Evolutionary conservation across 352 stramenopile genomes (phyloP).

Genomic region (Globisporangium alternatum): DNA sequence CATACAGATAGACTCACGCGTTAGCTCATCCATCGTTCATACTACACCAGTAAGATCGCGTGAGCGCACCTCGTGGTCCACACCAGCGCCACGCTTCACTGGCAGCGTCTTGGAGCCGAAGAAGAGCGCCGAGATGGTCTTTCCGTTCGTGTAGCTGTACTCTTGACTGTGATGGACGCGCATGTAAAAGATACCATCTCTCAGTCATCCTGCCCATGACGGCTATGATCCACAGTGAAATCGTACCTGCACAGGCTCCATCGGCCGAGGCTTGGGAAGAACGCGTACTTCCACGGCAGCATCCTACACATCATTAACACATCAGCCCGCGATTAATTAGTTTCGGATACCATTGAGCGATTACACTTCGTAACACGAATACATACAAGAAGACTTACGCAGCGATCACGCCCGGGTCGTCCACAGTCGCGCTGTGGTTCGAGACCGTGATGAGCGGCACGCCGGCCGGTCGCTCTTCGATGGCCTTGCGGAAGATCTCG

Average conservation of each 20-base stretch:
- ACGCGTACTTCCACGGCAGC: slow-evolving; percentile 66
- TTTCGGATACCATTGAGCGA: neutral
- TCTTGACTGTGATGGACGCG: slow-evolving; percentile 53
- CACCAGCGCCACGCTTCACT: slow-evolving; percentile 62
- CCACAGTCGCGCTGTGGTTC: slow-evolving; percentile 82
- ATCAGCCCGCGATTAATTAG: neutral
- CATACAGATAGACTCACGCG: neutral
- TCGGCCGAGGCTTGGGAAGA: slow-evolving; percentile 42
- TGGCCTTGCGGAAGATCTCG: slow-evolving; percentile 40
- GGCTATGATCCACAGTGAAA: neutral
- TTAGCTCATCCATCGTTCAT: neutral
- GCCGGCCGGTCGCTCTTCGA: slow-evolving; percentile 40
- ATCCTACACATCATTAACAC: slow-evolving; percentile 33
- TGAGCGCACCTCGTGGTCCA: slow-evolving; percentile 57
- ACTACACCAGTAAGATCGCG: neutral
- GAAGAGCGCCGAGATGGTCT: slow-evolving; percentile 52
- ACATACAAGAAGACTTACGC: slow-evolving; percentile 27
- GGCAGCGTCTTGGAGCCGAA: slow-evolving; percentile 72
- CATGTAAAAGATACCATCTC: neutral
- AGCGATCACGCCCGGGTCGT: slow-evolving; percentile 69
- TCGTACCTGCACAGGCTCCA: slow-evolving; percentile 74
- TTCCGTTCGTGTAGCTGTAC: slow-evolving; percentile 76
- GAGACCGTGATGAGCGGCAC: slow-evolving; percentile 78
- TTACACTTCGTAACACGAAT: neutral
- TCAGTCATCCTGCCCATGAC: neutral